Base-by-base conservation (phyloP, 306 rosid genomes). In the Hippophae rhamnoides region DNA sequence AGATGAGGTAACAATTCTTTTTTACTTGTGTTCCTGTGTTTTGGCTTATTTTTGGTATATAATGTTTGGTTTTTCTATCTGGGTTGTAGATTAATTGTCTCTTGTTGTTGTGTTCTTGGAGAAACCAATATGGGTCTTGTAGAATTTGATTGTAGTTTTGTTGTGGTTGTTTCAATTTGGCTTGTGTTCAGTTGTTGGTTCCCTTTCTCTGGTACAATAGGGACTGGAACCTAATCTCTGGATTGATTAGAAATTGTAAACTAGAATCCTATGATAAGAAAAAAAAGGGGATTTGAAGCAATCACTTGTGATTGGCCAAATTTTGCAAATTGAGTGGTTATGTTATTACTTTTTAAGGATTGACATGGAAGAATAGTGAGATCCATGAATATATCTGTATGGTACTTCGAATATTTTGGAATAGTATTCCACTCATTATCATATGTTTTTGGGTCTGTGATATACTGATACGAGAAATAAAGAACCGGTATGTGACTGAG, bases 1-100 rank as follows among this genome's bases (percentile, higher is more conserved):
- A 41, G 73, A 80, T 54, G 76, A 80, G 84, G 94, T 86, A 57
- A 41, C 23, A 31, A 5, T 31, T 7, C 10, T 2, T 13, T 0
- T 58, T 25, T 48, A 6, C 1, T 9, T 51, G 13, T 23, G 5
- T 25, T 10, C 43, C 13, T 8, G 9, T 3, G 41, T 12, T 58
- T 9, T 48, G 6, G 12, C 23, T 13, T 18, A 8, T 52, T 60
- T n/a, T 12, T 56, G 2, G 14, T 18, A 18, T 18, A 18, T 45
- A 13, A 25, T 7, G 25, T 31, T 54, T 47, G 10, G 14, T 14
- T 6, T 23, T 23, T 60, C 13, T 8, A 60, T 60, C 9, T 26
- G 43, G 43, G 68, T 55, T 13, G 6, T 46, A 8, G 52, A 18
- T 18, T 18, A 18, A 18, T 18, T 18, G 23, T 18, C 12, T 5